phyloP scores from a whole-genome alignment of 345 rosid genomes.

The Ailanthus altissimus region DNA sequence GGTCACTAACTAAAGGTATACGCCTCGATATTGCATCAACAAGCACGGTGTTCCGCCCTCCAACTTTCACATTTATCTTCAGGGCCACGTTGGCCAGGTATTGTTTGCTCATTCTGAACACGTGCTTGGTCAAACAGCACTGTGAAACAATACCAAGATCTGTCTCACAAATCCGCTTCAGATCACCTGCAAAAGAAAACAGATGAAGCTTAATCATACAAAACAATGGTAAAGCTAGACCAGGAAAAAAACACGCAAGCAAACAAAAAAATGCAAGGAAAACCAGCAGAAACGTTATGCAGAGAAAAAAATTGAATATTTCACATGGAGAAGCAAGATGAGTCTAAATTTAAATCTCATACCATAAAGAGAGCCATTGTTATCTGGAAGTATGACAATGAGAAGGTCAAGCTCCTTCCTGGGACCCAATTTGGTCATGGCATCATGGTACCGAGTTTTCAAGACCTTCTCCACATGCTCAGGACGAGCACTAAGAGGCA shows the following conservation, averaged over 20 bases:
- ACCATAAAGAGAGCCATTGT: conserved; percentile 98
- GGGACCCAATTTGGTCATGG: conserved; percentile 56
- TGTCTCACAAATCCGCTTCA: conserved; percentile 96
- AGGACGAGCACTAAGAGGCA: conserved; percentile 67
- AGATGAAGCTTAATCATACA: background rate
- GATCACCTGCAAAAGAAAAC: conserved; percentile 72
- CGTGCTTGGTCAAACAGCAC: conserved; percentile 93
- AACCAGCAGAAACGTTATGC: background rate
- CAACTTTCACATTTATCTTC: conserved; percentile 98
- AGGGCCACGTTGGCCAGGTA: conserved; percentile 92
- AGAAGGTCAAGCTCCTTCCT: conserved; percentile 91
- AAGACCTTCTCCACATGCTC: conserved; percentile 87
- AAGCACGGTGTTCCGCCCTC: conserved; percentile 96
- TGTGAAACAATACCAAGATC: conserved; percentile 97
- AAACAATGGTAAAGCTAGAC: background rate
- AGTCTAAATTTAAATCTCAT: conserved; percentile 11
- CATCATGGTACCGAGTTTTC: conserved; percentile 84
- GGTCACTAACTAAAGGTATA: conserved; percentile 92
- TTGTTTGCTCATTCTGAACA: conserved; percentile 81
- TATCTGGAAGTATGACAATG: conserved; percentile 93
- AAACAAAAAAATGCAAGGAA: background rate
- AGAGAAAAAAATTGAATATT: no score
- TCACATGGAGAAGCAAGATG: no score
- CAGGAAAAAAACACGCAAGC: background rate
- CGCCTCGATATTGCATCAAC: conserved; percentile 90